Conservation (phyloP, 306 rosid genomes). For the Pyrus betulifolia region DNA sequence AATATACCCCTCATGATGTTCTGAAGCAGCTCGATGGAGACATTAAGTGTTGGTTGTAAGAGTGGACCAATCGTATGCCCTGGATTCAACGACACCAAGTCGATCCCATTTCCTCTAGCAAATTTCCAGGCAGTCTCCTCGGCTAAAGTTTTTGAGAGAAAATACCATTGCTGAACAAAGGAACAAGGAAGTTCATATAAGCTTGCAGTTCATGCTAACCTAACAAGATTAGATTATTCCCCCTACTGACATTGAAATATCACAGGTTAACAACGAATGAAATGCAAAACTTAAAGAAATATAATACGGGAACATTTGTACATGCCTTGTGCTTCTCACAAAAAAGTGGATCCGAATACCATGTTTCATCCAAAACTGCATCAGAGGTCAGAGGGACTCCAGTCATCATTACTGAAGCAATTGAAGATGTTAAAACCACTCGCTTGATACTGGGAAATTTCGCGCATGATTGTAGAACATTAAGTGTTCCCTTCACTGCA, state of each 20-base stretch:
- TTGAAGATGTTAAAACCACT: slow-evolving; percentile 28
- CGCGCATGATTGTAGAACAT: slow-evolving; percentile 20
- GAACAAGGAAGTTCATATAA: background rate
- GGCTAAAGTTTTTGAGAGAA: slow-evolving; percentile 16
- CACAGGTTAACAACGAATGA: background rate
- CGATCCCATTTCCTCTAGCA: slow-evolving; percentile 15
- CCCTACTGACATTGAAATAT: background rate
- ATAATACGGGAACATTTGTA: too few relatives aligned
- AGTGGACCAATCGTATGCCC: slow-evolving; percentile 12
- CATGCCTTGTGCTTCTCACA: slow-evolving; percentile 12
- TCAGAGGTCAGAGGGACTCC: slow-evolving; percentile 14
- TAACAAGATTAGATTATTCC: background rate
- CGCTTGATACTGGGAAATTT: slow-evolving; percentile 3
- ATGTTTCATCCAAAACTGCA: slow-evolving; percentile 16
- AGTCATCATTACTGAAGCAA: background rate
- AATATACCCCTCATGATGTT: background rate
- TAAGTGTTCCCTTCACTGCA: slow-evolving; percentile 28
- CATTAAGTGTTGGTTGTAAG: slow-evolving; percentile 10
- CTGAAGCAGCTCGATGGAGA: background rate
- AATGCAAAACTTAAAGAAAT: background rate
- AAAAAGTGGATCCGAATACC: slow-evolving; percentile 20
- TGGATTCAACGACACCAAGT: slow-evolving; percentile 10
- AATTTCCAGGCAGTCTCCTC: slow-evolving; percentile 24
- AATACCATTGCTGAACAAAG: slow-evolving; percentile 6
- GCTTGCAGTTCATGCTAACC: background rate